These are phyloP conservation scores for Dendrobium chrysotoxum DNA, from an alignment of 106 monocot species.

Conservation along the genomic window DNA sequence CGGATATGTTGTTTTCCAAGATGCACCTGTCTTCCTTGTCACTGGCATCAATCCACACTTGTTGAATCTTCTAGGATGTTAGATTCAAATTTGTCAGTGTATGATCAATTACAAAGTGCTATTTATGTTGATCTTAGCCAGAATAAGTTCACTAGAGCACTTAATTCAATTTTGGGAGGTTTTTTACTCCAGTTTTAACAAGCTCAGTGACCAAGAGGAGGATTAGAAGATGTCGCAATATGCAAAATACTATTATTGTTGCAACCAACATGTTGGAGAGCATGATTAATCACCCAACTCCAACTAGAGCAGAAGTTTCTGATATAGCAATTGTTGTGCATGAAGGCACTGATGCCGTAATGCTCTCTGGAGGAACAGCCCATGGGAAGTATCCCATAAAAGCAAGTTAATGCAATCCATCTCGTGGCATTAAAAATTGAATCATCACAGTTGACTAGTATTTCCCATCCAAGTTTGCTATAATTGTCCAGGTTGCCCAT, in stretches of 20 bases:
- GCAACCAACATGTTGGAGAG: slow-evolving; percentile 98
- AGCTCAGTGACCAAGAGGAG: slow-evolving; percentile 44
- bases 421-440: slow-evolving; percentile 78
- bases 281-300: slow-evolving; percentile 97
- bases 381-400: slow-evolving; percentile 97
- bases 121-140: too few species aligned
- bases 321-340: slow-evolving; percentile 93
- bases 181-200: too few species aligned
- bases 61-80: too few species aligned
- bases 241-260: slow-evolving; percentile 88
- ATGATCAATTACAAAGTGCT: too few species aligned
- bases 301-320: slow-evolving; percentile 96
- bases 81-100: too few species aligned
- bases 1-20: too few species aligned
- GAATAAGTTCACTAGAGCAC: too few species aligned
- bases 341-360: slow-evolving; percentile 90
- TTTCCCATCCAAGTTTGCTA: slow-evolving; percentile 18
- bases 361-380: slow-evolving; percentile 97
- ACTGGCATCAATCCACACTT: too few species aligned
- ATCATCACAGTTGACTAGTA: slow-evolving; percentile 34
- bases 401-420: slow-evolving; percentile 94
- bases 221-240: slow-evolving; percentile 77
- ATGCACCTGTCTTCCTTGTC: too few species aligned
- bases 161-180: too few species aligned
- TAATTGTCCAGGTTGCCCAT: slow-evolving; percentile 29